Evolutionary conservation across 345 rosid species (phyloP).

Genomic region (Salix koriyanagi): DNA sequence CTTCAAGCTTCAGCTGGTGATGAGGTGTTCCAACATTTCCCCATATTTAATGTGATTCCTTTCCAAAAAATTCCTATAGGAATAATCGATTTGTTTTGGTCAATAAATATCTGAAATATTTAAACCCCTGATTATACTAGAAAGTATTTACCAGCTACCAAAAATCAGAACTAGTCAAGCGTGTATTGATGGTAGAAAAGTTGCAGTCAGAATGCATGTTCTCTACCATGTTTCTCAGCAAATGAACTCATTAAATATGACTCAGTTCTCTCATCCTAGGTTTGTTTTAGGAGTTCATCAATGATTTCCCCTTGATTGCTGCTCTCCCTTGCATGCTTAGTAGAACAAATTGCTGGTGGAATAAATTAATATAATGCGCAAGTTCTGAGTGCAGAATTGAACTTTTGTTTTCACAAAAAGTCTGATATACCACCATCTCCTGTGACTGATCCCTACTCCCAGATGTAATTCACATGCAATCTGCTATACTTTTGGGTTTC

Average conservation of each 20-base stretch:
- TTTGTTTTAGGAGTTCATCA: not conserved
- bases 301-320: not conserved
- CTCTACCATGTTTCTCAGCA: not conserved
- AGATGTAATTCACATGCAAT: not conserved
- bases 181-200: not conserved
- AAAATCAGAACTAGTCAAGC: not conserved
- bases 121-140: not conserved
- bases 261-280: not conserved
- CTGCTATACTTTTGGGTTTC: not conserved
- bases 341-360: not conserved
- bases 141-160: not conserved
- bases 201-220: not conserved
- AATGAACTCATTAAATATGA: not conserved
- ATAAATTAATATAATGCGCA: not conserved
- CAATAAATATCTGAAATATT: not conserved
- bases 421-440: not conserved
- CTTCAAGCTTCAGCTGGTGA: constrained; percentile 93
- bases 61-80: not conserved
- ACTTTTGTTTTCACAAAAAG: not conserved
- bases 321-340: not conserved
- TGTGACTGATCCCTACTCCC: not conserved
- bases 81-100: not conserved
- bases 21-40: constrained; percentile 47
- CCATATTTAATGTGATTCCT: not conserved
- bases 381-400: not conserved